Conservation (phyloP, 208 protist genomes). For the Blastocrithidia nonstop region DNA sequence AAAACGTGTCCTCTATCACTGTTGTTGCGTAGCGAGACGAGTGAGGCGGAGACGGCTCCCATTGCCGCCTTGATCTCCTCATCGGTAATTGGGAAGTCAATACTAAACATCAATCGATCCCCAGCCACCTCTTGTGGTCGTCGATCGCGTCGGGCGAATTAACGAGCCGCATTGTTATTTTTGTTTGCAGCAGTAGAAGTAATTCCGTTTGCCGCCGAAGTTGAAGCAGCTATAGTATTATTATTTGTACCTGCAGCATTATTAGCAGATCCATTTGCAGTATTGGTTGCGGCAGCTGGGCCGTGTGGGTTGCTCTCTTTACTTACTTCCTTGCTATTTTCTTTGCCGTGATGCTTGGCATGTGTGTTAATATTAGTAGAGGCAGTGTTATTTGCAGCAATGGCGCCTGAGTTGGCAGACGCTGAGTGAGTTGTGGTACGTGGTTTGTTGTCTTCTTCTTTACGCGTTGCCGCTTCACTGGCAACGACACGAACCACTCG, state of each 20-base stretch:
- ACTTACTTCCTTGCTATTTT: no score
- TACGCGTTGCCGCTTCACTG: no score
- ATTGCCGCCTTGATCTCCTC: conserved; percentile 63
- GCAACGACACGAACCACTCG: conserved; percentile 32
- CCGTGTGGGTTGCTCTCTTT: conserved; percentile 10
- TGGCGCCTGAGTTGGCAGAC: no score
- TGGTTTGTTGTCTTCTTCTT: no score
- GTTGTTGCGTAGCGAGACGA: conserved; percentile 78
- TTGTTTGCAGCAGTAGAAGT: no score
- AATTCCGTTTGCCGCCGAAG: conserved; percentile 8
- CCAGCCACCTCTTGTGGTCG: conserved; percentile 25
- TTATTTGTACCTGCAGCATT: not conserved
- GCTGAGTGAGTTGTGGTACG: no score
- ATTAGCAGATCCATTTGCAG: conserved; percentile 2
- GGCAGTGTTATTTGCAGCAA: no score
- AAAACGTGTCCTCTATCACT: conserved; percentile 62
- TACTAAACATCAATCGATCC: conserved; percentile 79
- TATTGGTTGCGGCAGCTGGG: conserved; percentile 8
- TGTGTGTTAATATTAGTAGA: no score
- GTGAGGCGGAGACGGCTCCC: conserved; percentile 20
- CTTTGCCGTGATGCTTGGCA: no score
- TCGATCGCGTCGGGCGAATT: conserved; percentile 22
- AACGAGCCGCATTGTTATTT: conserved; percentile 1
- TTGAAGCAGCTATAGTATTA: conserved; percentile 1
- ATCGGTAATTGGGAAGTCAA: conserved; percentile 43